Evolutionary conservation across 352 stramenopile genomes (phyloP), one percentile per base, ranked within the genome.

Genomic region (Phytophthora syringae): DNA sequence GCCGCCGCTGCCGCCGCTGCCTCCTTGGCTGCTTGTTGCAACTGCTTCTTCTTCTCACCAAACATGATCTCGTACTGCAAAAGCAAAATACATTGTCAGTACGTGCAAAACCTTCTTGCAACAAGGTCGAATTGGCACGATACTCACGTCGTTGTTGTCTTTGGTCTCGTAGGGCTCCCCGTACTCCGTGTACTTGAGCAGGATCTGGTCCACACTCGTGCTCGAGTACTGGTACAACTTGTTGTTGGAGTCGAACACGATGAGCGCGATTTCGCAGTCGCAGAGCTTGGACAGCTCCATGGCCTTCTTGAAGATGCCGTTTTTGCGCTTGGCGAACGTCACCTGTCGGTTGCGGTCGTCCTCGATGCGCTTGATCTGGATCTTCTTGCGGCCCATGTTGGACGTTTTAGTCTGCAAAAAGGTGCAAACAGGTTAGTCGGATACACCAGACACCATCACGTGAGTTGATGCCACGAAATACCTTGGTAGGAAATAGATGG

Each of bases 241-340:
- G 48, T 93, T 81, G 64, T 94, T 94, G 56, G 86, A 92, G 67
- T 94, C 86, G 61, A 94, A 94, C 21, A 94, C 86, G 64, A 94
- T 93, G 27, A 94, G 69, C 24, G 86, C 86, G 65, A 94, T 93
- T 70, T 94, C 82, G 55, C 86, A 94, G 74, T 94, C 86, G 52
- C 86, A 94, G 43, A 94, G 80, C 72, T 94, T 94, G 50, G 86
- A 94, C 39, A 94, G 64, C 62, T 94, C 86, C 86, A 94, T 94
- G 52, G 86, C 86, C 55, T 94, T 94, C 73, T 94, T 94, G 65
- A 94, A 94, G 52, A 94, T 86, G 42, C 86, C 86, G 57, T 85
- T 89, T 64, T 94, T 94, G 62, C 86, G 80, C 72, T 94, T 94
- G 30, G 82, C 76, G 56, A 94, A 94, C 16, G 86, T 94, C 52